These are phyloP conservation scores for Syncephalastrum sp. DNA, from an alignment of 371 early-diverging fungal species.

Conservation along the genomic window DNA sequence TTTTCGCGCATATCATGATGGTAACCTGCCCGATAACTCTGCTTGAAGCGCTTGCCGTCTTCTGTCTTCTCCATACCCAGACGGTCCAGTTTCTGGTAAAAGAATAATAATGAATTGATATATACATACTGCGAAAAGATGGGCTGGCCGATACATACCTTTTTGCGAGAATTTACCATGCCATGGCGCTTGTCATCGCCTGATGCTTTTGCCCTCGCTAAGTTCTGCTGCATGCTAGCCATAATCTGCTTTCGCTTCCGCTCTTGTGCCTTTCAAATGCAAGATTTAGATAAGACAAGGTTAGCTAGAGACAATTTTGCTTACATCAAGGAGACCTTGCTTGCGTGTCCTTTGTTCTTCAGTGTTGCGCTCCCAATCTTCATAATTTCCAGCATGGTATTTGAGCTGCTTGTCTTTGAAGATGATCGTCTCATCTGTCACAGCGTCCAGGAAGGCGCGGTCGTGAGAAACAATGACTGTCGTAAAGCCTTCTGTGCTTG, in stretches of 20 bases:
- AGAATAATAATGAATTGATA: neutral
- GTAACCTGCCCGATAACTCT: conserved; percentile 62
- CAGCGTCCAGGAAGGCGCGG: conserved; percentile 69
- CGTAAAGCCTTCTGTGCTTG: conserved; percentile 53
- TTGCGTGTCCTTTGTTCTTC: conserved; percentile 64
- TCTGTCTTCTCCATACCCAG: conserved; percentile 66
- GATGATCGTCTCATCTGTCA: conserved; percentile 71
- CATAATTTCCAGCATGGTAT: conserved; percentile 76
- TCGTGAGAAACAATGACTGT: conserved; percentile 83
- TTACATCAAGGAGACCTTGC: conserved; percentile 45
- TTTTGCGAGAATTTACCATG: conserved; percentile 69
- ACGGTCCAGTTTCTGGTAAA: conserved; percentile 51
- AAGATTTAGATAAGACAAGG: neutral
- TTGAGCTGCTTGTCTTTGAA: conserved; percentile 60
- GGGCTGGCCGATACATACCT: conserved; percentile 34
- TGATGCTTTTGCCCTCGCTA: conserved; percentile 64
- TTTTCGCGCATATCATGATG: conserved; percentile 42
- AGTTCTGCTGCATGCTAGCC: conserved; percentile 62
- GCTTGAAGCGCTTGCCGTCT: conserved; percentile 67
- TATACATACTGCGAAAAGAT: too few species aligned
- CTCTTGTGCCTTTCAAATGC: conserved; percentile 41
- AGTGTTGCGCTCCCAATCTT: conserved; percentile 62
- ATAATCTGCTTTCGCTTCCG: conserved; percentile 60
- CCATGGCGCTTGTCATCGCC: conserved; percentile 81
- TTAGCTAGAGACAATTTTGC: neutral